These are phyloP conservation scores for Sporothrix globosa DNA, from an alignment of 2,329 filamentous ascomycete genomes.

Conservation along the genomic window DNA sequence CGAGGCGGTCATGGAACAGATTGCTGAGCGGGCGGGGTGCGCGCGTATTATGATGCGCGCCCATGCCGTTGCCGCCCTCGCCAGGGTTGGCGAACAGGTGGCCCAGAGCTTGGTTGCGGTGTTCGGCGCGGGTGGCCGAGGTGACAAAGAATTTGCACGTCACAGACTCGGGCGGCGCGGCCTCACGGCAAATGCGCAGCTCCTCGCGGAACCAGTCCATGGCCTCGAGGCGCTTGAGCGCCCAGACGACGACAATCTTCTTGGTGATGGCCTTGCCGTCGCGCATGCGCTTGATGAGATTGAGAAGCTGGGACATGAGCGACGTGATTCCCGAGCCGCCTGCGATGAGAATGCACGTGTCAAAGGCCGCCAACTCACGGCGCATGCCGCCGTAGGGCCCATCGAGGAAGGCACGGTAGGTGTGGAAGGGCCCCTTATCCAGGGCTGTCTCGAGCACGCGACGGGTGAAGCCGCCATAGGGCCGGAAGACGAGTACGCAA, in stretches of 20 bases:
- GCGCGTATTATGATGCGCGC: slow-evolving; percentile 45
- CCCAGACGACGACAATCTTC: slow-evolving; percentile 91
- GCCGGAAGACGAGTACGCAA: slow-evolving; percentile 87
- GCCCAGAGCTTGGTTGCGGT: slow-evolving; percentile 47
- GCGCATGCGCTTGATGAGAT: slow-evolving; percentile 94
- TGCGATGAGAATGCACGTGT: slow-evolving; percentile 89
- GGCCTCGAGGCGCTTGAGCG: slow-evolving; percentile 84
- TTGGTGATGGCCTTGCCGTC: slow-evolving; percentile 92
- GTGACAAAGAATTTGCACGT: slow-evolving; percentile 96
- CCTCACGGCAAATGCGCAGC: slow-evolving; percentile 85
- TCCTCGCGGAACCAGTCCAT: slow-evolving; percentile 99
- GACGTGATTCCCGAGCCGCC: slow-evolving; percentile 95
- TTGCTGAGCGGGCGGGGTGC: slow-evolving; percentile 70
- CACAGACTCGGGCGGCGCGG: slow-evolving; percentile 83
- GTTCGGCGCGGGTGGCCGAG: slow-evolving; percentile 63
- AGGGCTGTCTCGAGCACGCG: slow-evolving; percentile 81
- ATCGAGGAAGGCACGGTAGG: slow-evolving; percentile 88
- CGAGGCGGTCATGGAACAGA: slow-evolving; percentile 81
- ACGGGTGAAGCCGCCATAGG: slow-evolving; percentile 86
- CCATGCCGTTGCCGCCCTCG: background rate
- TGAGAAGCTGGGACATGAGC: slow-evolving; percentile 85
- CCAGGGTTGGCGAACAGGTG: slow-evolving; percentile 30
- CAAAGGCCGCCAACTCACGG: slow-evolving; percentile 85
- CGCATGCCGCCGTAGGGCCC: slow-evolving; percentile 96
- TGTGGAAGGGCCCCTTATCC: slow-evolving; percentile 85